phyloP scores from a whole-genome alignment of 805 yeast species.

The Candida nemodendra region DNA sequence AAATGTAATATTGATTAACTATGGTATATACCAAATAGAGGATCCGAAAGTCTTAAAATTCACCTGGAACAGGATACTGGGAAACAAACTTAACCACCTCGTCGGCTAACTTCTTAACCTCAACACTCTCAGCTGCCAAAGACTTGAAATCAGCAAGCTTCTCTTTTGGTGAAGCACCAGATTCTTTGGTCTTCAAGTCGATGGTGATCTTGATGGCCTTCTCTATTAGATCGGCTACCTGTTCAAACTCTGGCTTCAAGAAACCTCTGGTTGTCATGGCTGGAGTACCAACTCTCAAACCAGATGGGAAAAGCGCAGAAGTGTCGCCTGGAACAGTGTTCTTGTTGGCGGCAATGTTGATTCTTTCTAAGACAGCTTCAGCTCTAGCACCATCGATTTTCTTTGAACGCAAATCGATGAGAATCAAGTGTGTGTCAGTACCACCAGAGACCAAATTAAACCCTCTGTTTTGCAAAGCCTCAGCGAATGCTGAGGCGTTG shows the following conservation, averaged over 20 bases:
- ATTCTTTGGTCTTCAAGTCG: slow-evolving; percentile 55
- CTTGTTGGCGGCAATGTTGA: slow-evolving; percentile 93
- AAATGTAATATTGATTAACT: too few species aligned
- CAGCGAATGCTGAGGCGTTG: slow-evolving; percentile 78
- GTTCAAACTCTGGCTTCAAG: slow-evolving; percentile 69
- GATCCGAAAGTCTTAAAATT: too few species aligned
- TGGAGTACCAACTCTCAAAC: slow-evolving; percentile 96
- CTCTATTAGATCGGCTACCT: slow-evolving; percentile 78
- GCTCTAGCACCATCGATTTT: slow-evolving; percentile 94
- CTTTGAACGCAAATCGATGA: slow-evolving; percentile 76
- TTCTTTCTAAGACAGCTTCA: slow-evolving; percentile 83
- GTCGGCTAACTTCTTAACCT: slow-evolving; percentile 56
- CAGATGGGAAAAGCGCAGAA: slow-evolving; percentile 94
- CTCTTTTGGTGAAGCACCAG: slow-evolving; percentile 56
- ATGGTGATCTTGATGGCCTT: slow-evolving; percentile 71
- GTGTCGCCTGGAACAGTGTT: slow-evolving; percentile 96
- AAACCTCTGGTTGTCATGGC: slow-evolving; percentile 98
- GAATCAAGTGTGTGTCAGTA: slow-evolving; percentile 90
- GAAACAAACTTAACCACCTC: slow-evolving; percentile 75
- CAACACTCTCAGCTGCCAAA: slow-evolving; percentile 61
- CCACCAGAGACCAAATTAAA: slow-evolving; percentile 85
- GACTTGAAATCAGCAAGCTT: slow-evolving; percentile 68
- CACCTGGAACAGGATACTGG: slow-evolving; percentile 87
- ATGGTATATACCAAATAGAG: too few species aligned
- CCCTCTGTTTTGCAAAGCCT: slow-evolving; percentile 61